Conservation (phyloP, 371 early-diverging fungal species). For the Apophysomyces variabilis region DNA sequence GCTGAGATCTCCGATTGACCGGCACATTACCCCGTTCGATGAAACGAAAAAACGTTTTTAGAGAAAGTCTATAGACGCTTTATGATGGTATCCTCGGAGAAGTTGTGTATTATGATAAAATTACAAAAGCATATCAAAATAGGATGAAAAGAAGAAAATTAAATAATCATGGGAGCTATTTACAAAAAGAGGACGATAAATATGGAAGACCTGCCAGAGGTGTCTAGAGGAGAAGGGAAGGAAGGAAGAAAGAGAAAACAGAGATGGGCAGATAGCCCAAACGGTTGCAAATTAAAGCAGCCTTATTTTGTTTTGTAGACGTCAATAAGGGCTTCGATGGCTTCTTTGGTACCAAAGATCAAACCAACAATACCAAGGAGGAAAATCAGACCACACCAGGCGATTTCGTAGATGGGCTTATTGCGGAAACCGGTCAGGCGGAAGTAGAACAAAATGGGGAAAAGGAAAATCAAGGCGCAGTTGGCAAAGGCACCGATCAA, state of each 20-base stretch:
- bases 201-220: background rate
- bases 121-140: background rate
- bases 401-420: constrained; percentile 58
- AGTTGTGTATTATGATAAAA: background rate
- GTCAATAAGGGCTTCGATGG: constrained; percentile 55
- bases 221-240: background rate
- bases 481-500: constrained; percentile 83
- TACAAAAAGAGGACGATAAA: background rate
- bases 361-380: constrained; percentile 59
- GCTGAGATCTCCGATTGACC: no score
- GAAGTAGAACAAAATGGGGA: constrained; percentile 74
- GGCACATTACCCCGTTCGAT: no score
- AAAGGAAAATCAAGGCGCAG: constrained; percentile 74
- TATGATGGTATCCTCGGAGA: no score
- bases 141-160: background rate
- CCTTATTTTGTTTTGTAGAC: background rate
- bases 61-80: no score
- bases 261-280: no score
- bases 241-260: constrained; percentile 1
- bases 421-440: constrained; percentile 60
- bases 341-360: constrained; percentile 76
- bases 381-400: constrained; percentile 53
- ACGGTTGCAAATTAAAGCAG: background rate
- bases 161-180: background rate
- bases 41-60: no score